phyloP scores from a whole-genome alignment of 176 grass and related monocot genomes.

The Avena sativa region DNA sequence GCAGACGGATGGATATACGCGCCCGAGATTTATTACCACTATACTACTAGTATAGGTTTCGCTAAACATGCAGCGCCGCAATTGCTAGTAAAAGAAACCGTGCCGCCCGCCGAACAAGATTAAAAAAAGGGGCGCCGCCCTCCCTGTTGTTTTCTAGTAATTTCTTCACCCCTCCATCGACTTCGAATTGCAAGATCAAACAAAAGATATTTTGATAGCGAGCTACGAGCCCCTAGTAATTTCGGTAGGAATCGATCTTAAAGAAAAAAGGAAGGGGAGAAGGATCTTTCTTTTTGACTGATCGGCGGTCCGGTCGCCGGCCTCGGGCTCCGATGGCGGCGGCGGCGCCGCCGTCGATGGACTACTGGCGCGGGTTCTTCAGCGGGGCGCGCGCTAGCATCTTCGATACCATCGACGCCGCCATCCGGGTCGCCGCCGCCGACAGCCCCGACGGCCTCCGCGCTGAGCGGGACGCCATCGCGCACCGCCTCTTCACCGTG shows the following conservation, averaged over 20 bases:
- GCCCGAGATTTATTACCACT: not conserved
- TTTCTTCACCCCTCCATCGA: not conserved
- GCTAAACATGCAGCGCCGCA: not conserved
- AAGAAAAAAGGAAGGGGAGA: not conserved
- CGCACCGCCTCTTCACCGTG: constrained; percentile 58
- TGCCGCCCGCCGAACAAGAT: not conserved
- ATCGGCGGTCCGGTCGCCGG: constrained; percentile 21
- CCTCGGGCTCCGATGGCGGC: constrained; percentile 39
- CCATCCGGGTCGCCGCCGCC: constrained; percentile 60
- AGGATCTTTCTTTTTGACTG: not conserved
- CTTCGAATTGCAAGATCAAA: not conserved
- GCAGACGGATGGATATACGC: no score
- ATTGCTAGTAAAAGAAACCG: constrained; percentile 1
- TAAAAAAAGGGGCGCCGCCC: not conserved
- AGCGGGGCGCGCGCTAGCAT: constrained; percentile 50
- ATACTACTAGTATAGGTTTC: not conserved
- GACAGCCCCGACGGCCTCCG: constrained; percentile 58
- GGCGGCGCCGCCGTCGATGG: constrained; percentile 48
- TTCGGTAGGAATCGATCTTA: constrained; percentile 21
- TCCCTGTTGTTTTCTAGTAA: not conserved
- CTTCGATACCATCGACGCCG: constrained; percentile 66
- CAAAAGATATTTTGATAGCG: not conserved
- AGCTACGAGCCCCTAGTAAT: not conserved
- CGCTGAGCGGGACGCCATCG: constrained; percentile 62
- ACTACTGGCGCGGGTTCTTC: constrained; percentile 79